A percentile compares a stretch with the other conserved stretches of the same genome.
These are phyloP conservation scores for Phtheirospermum japonicum DNA, from an alignment of 257 asterid genomes.

Conservation along the genomic window DNA sequence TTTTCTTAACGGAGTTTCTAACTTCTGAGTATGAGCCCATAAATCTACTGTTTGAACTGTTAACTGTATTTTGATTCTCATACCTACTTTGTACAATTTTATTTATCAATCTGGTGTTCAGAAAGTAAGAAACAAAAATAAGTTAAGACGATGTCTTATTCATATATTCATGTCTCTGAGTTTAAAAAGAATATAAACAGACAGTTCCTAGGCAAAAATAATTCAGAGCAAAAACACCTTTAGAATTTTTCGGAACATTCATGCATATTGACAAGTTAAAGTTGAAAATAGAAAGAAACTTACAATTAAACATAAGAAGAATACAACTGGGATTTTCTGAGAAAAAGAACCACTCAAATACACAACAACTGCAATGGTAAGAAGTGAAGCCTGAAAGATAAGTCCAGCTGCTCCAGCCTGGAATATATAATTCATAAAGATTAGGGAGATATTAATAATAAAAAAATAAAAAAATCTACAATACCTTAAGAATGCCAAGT, in stretches of 20 bases:
- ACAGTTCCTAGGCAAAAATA: background rate
- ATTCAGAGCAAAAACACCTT: background rate
- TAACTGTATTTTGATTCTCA: background rate
- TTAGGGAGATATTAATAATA: background rate
- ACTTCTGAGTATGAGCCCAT: background rate
- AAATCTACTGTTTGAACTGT: background rate
- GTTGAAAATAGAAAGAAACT: conserved; percentile 39
- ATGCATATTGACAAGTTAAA: conserved; percentile 10
- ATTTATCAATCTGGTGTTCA: too few species aligned
- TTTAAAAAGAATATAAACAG: too few species aligned
- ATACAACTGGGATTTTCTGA: conserved; percentile 59
- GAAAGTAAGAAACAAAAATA: too few species aligned
- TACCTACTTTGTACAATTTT: background rate
- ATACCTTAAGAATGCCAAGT: conserved; percentile 78
- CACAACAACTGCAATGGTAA: conserved; percentile 76
- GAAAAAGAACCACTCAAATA: conserved; percentile 80
- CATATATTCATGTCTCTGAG: too few species aligned
- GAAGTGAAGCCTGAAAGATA: conserved; percentile 85
- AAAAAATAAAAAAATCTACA: background rate
- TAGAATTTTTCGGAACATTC: conserved; percentile 16
- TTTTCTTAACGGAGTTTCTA: background rate
- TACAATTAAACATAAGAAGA: conserved; percentile 82
- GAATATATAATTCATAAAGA: conserved; percentile 25
- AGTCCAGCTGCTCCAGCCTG: conserved; percentile 99
- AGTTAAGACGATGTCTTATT: too few species aligned